Percentiles rank a stretch among this genome's conserved stretches.
Conservation (phyloP, 140 eudicot genomes). For the Oenanthe javanica region DNA sequence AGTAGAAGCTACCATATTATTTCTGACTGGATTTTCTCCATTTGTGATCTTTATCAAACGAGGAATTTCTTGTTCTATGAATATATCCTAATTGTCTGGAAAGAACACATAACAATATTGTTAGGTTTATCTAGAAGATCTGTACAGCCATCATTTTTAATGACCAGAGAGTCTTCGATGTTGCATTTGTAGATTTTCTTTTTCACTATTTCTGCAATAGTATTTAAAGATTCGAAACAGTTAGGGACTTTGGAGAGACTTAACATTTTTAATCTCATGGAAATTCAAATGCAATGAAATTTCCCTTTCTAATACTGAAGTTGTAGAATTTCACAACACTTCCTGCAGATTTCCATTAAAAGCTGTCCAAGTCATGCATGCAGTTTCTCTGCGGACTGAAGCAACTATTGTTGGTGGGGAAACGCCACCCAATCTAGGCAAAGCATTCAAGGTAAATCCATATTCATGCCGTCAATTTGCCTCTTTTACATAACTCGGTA, state of each 20-base stretch:
- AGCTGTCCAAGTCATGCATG: slow-evolving; percentile 98
- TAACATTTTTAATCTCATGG: background rate
- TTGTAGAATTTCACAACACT: background rate
- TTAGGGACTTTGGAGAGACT: background rate
- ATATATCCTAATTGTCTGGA: too few relatives aligned
- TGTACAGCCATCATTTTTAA: background rate
- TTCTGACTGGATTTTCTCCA: background rate
- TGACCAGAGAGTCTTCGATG: background rate
- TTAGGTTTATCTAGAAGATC: background rate
- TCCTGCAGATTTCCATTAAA: slow-evolving; percentile 76
- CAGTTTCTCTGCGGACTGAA: slow-evolving; percentile 87
- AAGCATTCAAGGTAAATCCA: slow-evolving; percentile 65
- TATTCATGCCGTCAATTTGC: background rate
- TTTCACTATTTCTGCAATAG: background rate
- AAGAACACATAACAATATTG: background rate
- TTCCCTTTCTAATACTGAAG: background rate
- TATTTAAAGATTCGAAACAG: background rate
- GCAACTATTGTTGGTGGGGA: slow-evolving; percentile 64
- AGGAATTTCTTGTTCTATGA: too few relatives aligned
- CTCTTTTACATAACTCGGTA: background rate
- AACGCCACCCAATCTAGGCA: slow-evolving; percentile 75
- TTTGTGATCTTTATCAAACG: background rate
- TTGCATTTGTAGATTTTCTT: background rate
- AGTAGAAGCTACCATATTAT: background rate
- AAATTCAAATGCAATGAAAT: background rate